Conservation (phyloP, 2,329 filamentous ascomycete genomes). For the Alternaria incomplexa region DNA sequence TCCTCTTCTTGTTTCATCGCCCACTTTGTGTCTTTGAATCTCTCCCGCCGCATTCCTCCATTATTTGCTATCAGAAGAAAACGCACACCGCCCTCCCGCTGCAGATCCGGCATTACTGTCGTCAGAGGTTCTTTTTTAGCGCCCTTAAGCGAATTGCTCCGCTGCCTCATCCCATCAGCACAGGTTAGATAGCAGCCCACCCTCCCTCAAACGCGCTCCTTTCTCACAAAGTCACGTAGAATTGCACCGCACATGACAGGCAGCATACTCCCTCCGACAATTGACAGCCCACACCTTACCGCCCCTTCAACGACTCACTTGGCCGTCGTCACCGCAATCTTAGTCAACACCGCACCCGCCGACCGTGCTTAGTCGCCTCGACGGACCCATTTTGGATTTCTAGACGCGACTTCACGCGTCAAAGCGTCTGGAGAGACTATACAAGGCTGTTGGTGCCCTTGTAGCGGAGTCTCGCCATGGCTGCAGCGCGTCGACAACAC, state of each 20-base stretch:
- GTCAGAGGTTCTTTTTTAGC: conserved; percentile 41
- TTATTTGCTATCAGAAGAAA: conserved; percentile 4
- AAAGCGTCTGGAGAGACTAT: conserved; percentile 40
- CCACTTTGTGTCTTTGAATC: background rate
- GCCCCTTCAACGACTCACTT: conserved; percentile 18
- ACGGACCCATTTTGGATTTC: conserved; percentile 29
- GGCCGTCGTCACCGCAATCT: conserved; percentile 45
- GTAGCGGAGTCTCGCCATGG: conserved; percentile 50
- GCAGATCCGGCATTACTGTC: conserved; percentile 22
- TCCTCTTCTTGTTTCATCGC: background rate
- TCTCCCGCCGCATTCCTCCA: background rate
- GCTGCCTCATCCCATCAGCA: conserved; percentile 39
- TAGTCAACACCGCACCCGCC: conserved; percentile 28
- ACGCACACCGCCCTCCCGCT: conserved; percentile 14
- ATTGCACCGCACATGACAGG: conserved; percentile 19
- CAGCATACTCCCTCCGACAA: conserved; percentile 26
- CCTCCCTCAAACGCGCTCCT: conserved; percentile 27
- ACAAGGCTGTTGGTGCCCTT: conserved; percentile 36
- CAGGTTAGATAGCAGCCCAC: conserved; percentile 38
- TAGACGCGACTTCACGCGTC: conserved; percentile 51
- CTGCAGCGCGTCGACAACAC: conserved; percentile 62
- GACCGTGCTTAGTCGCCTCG: conserved; percentile 32
- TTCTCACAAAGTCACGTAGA: conserved; percentile 25
- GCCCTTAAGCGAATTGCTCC: conserved; percentile 40
- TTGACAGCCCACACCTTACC: conserved; percentile 21